Conservation (phyloP, 345 rosid genomes). For the Turnera subulata region DNA sequence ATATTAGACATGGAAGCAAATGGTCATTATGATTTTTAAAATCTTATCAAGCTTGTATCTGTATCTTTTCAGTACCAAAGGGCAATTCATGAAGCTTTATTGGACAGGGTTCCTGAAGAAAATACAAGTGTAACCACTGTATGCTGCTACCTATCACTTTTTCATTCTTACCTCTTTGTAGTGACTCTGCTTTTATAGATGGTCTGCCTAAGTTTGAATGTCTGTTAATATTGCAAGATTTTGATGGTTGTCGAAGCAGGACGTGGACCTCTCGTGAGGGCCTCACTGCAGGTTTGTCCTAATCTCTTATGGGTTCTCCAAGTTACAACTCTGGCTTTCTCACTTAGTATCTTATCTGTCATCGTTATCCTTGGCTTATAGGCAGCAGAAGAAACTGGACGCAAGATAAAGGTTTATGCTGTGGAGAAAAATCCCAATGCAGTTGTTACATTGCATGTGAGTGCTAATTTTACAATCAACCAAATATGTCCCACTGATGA, state of each 20-base stretch:
- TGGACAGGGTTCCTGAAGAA: slow-evolving; percentile 78
- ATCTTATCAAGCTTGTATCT: background rate
- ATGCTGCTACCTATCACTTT: slow-evolving; percentile 22
- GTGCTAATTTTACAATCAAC: no score
- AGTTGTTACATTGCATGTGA: no score
- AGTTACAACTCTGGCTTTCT: slow-evolving; percentile 13
- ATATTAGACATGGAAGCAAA: no score
- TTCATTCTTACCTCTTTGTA: background rate
- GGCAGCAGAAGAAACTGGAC: slow-evolving; percentile 97
- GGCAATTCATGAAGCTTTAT: slow-evolving; percentile 76
- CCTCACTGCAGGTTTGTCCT: slow-evolving; percentile 75
- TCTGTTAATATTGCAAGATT: slow-evolving; percentile 58
- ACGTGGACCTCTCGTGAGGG: slow-evolving; percentile 97
- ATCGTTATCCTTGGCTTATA: slow-evolving; percentile 24
- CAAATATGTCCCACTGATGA: no score
- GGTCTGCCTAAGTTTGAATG: no score
- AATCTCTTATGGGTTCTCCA: slow-evolving; percentile 9
- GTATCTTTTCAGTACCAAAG: slow-evolving; percentile 65
- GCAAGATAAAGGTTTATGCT: slow-evolving; percentile 80
- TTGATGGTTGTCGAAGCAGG: slow-evolving; percentile 99
- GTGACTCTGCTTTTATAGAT: background rate
- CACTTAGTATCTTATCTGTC: slow-evolving; percentile 10
- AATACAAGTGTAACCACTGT: slow-evolving; percentile 60
- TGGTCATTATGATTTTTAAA: background rate
- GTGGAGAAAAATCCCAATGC: slow-evolving; percentile 99